A percentile compares a stretch with the other conserved stretches of the same genome.
phyloP scores from a whole-genome alignment of 179 eudicot species.

The Silene coronaria region DNA sequence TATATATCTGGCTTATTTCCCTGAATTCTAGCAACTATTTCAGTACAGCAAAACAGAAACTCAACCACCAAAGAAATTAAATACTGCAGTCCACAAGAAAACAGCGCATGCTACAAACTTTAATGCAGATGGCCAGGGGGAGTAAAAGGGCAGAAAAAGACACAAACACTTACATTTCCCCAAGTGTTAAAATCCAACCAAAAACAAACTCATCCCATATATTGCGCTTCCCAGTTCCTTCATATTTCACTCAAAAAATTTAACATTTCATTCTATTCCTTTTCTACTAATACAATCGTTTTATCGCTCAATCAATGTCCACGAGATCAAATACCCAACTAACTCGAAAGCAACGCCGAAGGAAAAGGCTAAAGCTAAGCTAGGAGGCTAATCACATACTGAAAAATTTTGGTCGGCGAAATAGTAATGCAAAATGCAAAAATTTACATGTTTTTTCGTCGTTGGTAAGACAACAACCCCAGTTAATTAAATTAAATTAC shows the following conservation, averaged over 20 bases:
- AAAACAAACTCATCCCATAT: conserved; percentile 8
- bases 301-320: no score
- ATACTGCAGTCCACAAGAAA: conserved; percentile 17
- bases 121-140: conserved; percentile 23
- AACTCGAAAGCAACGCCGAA: no score
- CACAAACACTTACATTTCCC: not conserved
- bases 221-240: not conserved
- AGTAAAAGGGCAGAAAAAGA: conserved; percentile 5
- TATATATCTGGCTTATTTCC: not conserved
- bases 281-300: no score
- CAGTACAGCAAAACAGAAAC: conserved; percentile 14
- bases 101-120: conserved; percentile 20
- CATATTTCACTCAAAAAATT: conserved; percentile 6
- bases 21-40: conserved; percentile 17
- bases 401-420: no score
- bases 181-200: not conserved
- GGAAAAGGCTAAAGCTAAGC: no score
- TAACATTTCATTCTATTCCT: no score
- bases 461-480: no score
- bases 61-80: conserved; percentile 21
- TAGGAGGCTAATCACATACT: no score
- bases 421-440: no score
- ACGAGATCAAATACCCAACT: no score
- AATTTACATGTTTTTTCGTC: no score
- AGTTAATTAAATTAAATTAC: no score